These are phyloP conservation scores for Vitis rotundifolia DNA, from an alignment of 164 flowering plant species.

Conservation along the genomic window DNA sequence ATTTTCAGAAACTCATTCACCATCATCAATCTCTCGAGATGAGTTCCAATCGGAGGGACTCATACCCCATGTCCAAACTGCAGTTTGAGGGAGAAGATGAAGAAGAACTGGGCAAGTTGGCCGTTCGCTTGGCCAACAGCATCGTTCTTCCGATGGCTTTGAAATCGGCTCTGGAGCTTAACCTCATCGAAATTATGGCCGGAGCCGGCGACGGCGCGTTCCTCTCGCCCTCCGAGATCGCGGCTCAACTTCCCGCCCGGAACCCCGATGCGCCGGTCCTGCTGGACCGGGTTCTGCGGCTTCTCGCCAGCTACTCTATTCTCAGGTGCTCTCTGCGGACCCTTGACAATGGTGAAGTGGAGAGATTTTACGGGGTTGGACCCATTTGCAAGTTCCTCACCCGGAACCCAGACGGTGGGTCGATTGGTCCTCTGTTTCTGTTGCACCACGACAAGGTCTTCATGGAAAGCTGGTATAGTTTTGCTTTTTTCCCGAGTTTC, in stretches of 20 bases:
- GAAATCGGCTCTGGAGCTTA: conserved; percentile 30
- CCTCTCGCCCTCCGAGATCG: conserved; percentile 24
- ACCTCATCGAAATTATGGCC: conserved; percentile 17
- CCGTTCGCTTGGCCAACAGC: conserved; percentile 17
- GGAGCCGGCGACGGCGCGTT: conserved; percentile 9
- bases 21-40: neutral
- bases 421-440: conserved; percentile 14
- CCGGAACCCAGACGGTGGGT: conserved; percentile 12
- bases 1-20: too few species aligned
- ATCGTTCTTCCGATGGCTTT: conserved; percentile 26
- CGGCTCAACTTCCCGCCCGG: conserved; percentile 11
- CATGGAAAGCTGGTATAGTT: conserved; percentile 19
- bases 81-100: neutral
- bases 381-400: conserved; percentile 27
- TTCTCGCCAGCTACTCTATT: conserved; percentile 22
- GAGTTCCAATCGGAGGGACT: too few species aligned
- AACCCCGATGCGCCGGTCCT: conserved; percentile 25
- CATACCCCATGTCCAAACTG: too few species aligned
- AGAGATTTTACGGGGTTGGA: conserved; percentile 17
- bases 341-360: conserved; percentile 9
- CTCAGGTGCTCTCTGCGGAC: conserved; percentile 16
- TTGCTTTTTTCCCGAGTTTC: too few species aligned
- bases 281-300: conserved; percentile 23
- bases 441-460: conserved; percentile 14
- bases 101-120: conserved; percentile 10